Evolutionary conservation across 345 rosid species (phyloP).

Genomic region (Camelina sativa): DNA sequence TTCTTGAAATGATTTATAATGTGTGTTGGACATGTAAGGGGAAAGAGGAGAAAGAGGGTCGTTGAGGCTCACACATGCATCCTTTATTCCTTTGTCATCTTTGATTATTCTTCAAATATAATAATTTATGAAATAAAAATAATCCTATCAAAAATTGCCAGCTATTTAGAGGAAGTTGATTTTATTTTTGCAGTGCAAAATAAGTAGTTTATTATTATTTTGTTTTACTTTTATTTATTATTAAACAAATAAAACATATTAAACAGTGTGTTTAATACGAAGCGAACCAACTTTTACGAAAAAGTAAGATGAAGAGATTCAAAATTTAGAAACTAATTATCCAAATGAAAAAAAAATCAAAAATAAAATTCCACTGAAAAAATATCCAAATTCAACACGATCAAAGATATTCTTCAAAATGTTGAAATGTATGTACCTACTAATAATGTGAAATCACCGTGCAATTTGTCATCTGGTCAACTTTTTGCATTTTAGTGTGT

Average conservation of each 20-base stretch:
- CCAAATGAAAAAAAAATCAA: not conserved
- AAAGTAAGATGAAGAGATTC: too few species aligned
- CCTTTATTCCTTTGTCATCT: not conserved
- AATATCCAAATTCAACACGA: not conserved
- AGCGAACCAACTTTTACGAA: too few species aligned
- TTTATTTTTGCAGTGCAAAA: too few species aligned
- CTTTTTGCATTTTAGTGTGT: not conserved
- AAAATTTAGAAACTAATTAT: too few species aligned
- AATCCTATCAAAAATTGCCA: not conserved
- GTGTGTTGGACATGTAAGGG: not conserved
- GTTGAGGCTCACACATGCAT: not conserved
- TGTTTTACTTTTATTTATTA: too few species aligned
- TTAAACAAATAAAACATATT: too few species aligned
- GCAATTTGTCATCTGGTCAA: slow-evolving; percentile 1
- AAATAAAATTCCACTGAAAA: not conserved
- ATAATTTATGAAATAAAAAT: not conserved
- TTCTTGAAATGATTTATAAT: not conserved
- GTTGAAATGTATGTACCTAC: not conserved
- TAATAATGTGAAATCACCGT: not conserved
- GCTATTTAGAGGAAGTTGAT: not conserved
- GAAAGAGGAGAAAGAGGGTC: not conserved
- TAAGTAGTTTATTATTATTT: too few species aligned
- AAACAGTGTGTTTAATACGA: too few species aligned
- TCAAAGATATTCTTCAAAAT: not conserved
- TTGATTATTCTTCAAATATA: not conserved